These are phyloP conservation scores for Platanus orientalis DNA, from an alignment of 164 flowering plant genomes.

Conservation along the genomic window DNA sequence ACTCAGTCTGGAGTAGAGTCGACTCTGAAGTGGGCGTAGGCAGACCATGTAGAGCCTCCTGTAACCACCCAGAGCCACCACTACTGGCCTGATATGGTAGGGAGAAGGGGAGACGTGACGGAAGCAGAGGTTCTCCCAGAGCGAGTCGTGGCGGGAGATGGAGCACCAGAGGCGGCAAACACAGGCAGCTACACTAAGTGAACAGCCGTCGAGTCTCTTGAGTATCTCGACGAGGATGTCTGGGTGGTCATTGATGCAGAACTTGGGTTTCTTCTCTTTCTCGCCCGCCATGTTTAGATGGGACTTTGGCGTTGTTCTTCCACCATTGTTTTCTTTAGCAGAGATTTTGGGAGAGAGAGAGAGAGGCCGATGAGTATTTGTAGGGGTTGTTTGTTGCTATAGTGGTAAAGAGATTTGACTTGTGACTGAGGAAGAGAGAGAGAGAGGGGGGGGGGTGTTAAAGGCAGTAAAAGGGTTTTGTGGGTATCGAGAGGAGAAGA, in stretches of 20 bases:
- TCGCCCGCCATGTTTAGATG: slow-evolving; percentile 4
- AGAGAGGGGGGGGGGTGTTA: slow-evolving; percentile 2
- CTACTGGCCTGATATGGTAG: slow-evolving; percentile 40
- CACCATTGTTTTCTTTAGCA: too few species aligned
- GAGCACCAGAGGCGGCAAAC: slow-evolving; percentile 82
- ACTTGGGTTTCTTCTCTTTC: slow-evolving; percentile 19
- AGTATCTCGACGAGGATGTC: slow-evolving; percentile 74
- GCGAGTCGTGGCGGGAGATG: slow-evolving; percentile 55
- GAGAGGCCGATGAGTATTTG: slow-evolving; percentile 7
- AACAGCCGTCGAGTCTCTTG: slow-evolving; percentile 67
- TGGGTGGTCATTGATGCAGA: slow-evolving; percentile 67
- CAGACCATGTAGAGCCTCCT: slow-evolving; percentile 65
- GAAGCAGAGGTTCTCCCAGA: slow-evolving; percentile 87
- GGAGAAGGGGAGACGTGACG: slow-evolving; percentile 60
- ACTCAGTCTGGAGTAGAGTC: slow-evolving; percentile 28
- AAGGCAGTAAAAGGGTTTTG: slow-evolving; percentile 1
- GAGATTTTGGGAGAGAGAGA: slow-evolving; percentile 7
- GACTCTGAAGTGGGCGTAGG: slow-evolving; percentile 50
- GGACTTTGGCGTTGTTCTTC: neutral
- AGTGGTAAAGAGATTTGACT: slow-evolving; percentile 14
- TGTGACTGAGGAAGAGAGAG: neutral
- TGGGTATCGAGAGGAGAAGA: slow-evolving; percentile 35
- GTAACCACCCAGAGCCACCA: slow-evolving; percentile 80
- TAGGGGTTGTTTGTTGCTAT: neutral
- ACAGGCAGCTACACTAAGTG: slow-evolving; percentile 73